Evolutionary conservation across 345 rosid genomes (phyloP).

Genomic region (Lepidium aucheri): DNA sequence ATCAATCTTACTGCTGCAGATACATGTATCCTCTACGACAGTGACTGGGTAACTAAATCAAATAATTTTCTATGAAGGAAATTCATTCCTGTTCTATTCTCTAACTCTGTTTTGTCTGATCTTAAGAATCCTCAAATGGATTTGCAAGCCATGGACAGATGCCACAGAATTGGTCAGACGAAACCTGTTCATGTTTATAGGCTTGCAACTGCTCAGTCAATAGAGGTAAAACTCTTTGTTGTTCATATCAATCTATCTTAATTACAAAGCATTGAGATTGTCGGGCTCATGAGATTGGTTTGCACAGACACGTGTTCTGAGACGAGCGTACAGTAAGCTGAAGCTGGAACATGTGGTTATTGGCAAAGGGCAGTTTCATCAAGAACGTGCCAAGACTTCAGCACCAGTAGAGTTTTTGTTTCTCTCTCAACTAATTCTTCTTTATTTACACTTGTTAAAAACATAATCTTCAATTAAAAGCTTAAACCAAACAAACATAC

Average conservation of each 20-base stretch:
- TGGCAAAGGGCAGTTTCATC: slow-evolving; percentile 88
- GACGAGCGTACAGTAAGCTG: slow-evolving; percentile 83
- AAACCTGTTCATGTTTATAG: slow-evolving; percentile 98
- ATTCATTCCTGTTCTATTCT: background rate
- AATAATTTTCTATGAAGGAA: background rate
- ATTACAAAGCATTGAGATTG: background rate
- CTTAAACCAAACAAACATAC: slow-evolving; percentile 4
- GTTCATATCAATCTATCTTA: background rate
- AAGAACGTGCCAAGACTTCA: slow-evolving; percentile 46
- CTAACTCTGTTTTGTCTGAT: slow-evolving; percentile 11
- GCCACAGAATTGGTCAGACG: slow-evolving; percentile 99
- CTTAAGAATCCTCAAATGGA: slow-evolving; percentile 96
- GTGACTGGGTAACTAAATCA: slow-evolving; percentile 73
- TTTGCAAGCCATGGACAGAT: slow-evolving; percentile 98
- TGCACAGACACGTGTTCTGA: slow-evolving; percentile 76
- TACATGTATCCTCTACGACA: slow-evolving; percentile 91
- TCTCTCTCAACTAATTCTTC: background rate
- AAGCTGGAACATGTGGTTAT: slow-evolving; percentile 98
- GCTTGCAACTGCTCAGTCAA: slow-evolving; percentile 83
- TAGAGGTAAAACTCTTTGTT: slow-evolving; percentile 56
- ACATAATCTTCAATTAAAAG: background rate
- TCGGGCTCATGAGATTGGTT: slow-evolving; percentile 10
- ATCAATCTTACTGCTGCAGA: slow-evolving; percentile 97
- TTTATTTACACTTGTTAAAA: background rate
- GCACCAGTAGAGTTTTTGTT: slow-evolving; percentile 39